Evolutionary conservation across 1,139 yeast genomes (phyloP), one percentile per base, ranked within the genome.

Genomic region (Geotrichum klebahnii): DNA sequence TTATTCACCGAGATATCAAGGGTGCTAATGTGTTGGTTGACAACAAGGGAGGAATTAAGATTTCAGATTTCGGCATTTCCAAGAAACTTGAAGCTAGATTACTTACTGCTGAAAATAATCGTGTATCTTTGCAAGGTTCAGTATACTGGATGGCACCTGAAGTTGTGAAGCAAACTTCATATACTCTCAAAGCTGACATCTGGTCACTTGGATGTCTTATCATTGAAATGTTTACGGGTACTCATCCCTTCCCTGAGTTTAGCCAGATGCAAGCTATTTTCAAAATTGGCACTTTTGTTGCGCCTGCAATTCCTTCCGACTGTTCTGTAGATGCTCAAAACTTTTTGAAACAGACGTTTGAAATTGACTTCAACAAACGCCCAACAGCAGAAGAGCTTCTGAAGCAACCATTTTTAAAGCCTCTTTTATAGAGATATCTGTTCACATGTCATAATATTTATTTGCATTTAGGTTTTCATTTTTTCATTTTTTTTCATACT

Each of bases 121-220:
- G 96, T 44, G 92, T 89, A 0, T 87, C 96, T 0, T 67, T 90
- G 44, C 97, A 89, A 68, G 97, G 97, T 0, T 86, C 95, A 5
- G 95, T 89, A 0, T 90, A 83, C 63, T 90, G 97, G 97, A 90
- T 90, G 97, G 96, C 97, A 0, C 97, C 97, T 0, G 97, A 90
- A 65, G 96, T 90, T 12, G 96, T 89, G 12, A 86, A 87, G 61
- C 96, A 89, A 63, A 82, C 88, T 1, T 86, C 92, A 0, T 86
- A 88, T 53, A 89, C 96, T 3, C 80, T 84, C 46, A 87, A 86
- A 64, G 95, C 95, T 0, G 97, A 90, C 65, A 88, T 90, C 28
- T 90, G 97, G 97, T 86, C 96, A 0, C 85, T 90, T 3, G 97
- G 96, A 0, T 88, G 97, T 66, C 75, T 90, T 29, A 79, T 89